phyloP scores from a whole-genome alignment of 768 basidiomycete genomes.

The Naematelia encephala region DNA sequence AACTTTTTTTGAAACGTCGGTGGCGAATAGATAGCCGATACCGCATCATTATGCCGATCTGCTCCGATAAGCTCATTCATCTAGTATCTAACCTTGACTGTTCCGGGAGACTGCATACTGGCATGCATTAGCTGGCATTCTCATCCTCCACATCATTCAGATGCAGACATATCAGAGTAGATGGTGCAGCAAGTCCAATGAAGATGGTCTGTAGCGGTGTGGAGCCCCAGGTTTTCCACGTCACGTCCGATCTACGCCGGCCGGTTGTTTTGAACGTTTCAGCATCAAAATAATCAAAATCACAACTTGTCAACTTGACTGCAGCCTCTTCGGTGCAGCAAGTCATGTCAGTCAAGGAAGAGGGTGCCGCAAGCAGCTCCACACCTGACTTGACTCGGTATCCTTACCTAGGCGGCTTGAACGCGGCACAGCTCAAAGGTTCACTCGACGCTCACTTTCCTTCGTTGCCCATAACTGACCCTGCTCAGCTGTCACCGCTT shows the following conservation, averaged over 20 bases:
- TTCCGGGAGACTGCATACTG: too few relatives aligned
- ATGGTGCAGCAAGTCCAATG: too few relatives aligned
- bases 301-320: too few relatives aligned
- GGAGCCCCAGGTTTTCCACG: neutral
- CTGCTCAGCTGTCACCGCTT: slow-evolving; percentile 62
- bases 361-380: neutral
- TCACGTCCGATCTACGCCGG: neutral
- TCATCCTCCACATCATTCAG: too few relatives aligned
- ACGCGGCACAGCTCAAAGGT: slow-evolving; percentile 41
- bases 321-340: too few relatives aligned
- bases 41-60: neutral
- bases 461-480: neutral
- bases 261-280: neutral
- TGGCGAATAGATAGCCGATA: neutral
- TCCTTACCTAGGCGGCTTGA: slow-evolving; percentile 32
- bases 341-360: neutral
- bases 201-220: too few relatives aligned
- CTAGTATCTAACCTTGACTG: too few relatives aligned
- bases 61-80: neutral
- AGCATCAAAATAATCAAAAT: too few relatives aligned
- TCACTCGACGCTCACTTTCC: neutral
- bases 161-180: too few relatives aligned
- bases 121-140: too few relatives aligned
- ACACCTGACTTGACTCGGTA: neutral
- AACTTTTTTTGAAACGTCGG: too few relatives aligned